These are phyloP conservation scores for Setaria viridis DNA, from an alignment of 202 grass and related monocot genomes.

Conservation along the genomic window DNA sequence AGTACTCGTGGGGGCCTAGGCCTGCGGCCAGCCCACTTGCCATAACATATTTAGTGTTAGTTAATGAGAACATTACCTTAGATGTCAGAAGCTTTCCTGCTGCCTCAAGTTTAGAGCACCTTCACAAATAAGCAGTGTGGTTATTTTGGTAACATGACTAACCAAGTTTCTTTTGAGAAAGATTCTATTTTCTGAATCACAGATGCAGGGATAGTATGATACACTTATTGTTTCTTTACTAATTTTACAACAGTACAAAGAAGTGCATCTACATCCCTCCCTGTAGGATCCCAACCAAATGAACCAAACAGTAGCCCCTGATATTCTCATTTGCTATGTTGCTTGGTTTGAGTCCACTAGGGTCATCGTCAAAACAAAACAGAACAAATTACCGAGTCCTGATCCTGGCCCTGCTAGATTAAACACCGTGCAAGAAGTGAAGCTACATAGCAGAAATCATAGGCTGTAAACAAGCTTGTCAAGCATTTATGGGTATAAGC, in stretches of 20 bases:
- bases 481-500: not conserved
- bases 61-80: slow-evolving; percentile 56
- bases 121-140: slow-evolving; percentile 23
- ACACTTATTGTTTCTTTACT: not conserved
- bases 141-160: slow-evolving; percentile 21
- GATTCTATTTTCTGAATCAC: not conserved
- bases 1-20: too few relatives aligned
- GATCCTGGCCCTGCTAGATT: not conserved
- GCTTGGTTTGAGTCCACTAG: not conserved
- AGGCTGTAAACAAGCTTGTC: not conserved
- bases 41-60: not conserved
- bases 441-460: not conserved
- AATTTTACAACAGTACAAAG: slow-evolving; percentile 3
- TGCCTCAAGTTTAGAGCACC: slow-evolving; percentile 60
- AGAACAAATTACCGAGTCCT: not conserved
- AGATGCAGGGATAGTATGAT: not conserved
- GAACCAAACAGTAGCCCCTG: slow-evolving; percentile 20
- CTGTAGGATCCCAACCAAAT: not conserved
- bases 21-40: too few relatives aligned
- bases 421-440: not conserved
- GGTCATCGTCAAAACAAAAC: not conserved
- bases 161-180: not conserved
- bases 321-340: not conserved
- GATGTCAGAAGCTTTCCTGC: slow-evolving; percentile 34
- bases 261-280: not conserved